Conservation (phyloP, 768 basidiomycete species). For the Coprinopsis sp. region DNA sequence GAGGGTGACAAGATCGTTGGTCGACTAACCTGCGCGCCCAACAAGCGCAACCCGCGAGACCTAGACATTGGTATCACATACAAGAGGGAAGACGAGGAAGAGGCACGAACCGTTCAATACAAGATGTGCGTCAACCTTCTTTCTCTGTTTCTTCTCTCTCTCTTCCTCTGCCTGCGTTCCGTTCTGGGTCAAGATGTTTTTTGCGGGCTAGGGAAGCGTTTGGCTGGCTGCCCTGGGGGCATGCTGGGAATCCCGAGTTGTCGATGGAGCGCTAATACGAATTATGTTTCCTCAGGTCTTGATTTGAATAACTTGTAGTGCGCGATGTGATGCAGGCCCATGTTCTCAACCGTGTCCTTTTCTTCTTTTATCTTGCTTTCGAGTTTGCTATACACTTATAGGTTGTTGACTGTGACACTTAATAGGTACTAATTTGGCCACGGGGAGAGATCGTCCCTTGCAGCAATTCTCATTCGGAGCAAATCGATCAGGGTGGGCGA, state of each 20-base stretch:
- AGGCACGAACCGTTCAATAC: slow-evolving; percentile 49
- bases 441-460: too few species aligned
- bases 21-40: slow-evolving; percentile 74
- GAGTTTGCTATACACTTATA: too few species aligned
- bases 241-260: slow-evolving; percentile 6
- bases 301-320: slow-evolving; percentile 31
- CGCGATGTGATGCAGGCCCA: too few species aligned
- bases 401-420: too few species aligned
- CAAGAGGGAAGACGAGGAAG: slow-evolving; percentile 35
- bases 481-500: too few species aligned
- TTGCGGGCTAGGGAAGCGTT: neutral
- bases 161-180: slow-evolving; percentile 10
- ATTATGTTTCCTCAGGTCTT: slow-evolving; percentile 79
- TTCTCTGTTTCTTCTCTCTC: slow-evolving; percentile 21
- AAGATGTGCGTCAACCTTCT: slow-evolving; percentile 72
- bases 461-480: too few species aligned
- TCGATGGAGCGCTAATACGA: slow-evolving; percentile 53
- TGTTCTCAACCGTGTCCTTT: too few species aligned
- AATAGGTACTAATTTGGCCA: too few species aligned
- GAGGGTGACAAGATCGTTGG: slow-evolving; percentile 75
- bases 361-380: too few species aligned
- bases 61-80: slow-evolving; percentile 86
- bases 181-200: neutral
- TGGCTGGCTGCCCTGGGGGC: neutral
- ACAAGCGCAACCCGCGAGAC: slow-evolving; percentile 90